Evolutionary conservation across 192 early-diverging fungal genomes (phyloP).

Genomic region (Podila clonocystis): DNA sequence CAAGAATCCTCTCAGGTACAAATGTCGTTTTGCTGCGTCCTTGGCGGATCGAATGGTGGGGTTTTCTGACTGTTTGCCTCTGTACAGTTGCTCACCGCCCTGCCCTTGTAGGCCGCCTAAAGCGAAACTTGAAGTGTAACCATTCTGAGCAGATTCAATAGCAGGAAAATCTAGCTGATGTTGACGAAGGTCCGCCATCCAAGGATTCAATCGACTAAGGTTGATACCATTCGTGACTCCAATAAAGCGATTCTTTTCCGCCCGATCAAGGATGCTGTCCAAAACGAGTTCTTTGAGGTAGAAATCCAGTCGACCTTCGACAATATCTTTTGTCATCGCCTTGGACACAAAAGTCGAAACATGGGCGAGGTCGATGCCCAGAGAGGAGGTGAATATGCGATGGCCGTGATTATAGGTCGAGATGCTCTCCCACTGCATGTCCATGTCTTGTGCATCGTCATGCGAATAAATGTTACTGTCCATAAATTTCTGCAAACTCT

Average conservation of each 20-base stretch:
- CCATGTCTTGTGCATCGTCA: slow-evolving; percentile 41
- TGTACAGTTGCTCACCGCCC: neutral
- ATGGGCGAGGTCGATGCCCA: slow-evolving; percentile 61
- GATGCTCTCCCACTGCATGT: slow-evolving; percentile 29
- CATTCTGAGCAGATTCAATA: slow-evolving; percentile 29
- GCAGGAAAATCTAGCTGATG: slow-evolving; percentile 51
- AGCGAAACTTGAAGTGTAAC: neutral
- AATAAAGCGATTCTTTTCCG: slow-evolving; percentile 54
- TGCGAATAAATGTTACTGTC: slow-evolving; percentile 34
- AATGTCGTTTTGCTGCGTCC: slow-evolving; percentile 54
- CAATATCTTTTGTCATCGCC: slow-evolving; percentile 62
- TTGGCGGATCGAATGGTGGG: slow-evolving; percentile 50
- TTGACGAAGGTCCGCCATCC: slow-evolving; percentile 40
- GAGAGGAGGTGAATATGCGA: slow-evolving; percentile 58
- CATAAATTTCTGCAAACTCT: slow-evolving; percentile 60
- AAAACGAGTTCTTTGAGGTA: slow-evolving; percentile 66
- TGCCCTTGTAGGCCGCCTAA: no score
- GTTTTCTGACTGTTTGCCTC: slow-evolving; percentile 1
- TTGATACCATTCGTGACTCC: slow-evolving; percentile 67
- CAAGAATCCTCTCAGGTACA: slow-evolving; percentile 51
- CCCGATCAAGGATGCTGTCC: slow-evolving; percentile 54
- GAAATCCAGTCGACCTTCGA: slow-evolving; percentile 64
- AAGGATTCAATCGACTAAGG: slow-evolving; percentile 58
- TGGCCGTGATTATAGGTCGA: slow-evolving; percentile 55
- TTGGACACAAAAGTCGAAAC: slow-evolving; percentile 62